Evolutionary conservation across 805 yeast genomes (phyloP), one percentile per base, ranked within the genome.

Genomic region (Blastobotrys chiropterorum): DNA sequence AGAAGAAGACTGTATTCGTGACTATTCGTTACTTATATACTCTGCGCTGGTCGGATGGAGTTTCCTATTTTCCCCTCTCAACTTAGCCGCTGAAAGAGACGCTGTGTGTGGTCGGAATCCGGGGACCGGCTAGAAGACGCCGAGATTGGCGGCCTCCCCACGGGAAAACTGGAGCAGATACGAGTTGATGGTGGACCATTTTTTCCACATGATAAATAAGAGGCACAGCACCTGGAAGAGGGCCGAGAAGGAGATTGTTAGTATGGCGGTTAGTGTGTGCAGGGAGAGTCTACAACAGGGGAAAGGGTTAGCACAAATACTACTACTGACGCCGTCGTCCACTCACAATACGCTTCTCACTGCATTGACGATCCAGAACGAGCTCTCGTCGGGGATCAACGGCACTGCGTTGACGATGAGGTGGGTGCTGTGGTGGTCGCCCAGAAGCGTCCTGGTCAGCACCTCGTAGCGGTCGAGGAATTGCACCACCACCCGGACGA

Each of bases 161-260:
- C 17, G 47, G 16, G 21, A 11, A 7, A 16, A 41, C 42, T 56
- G 53, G 15, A 20, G 38, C 34, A 53, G 17, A 38, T 50, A 59
- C 4, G 48, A 45, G 19, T 45, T 50, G 11, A 59, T 34, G 15
- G 44, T 31, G 26, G 44, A 46, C 62, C 62, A 59, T 43, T 57
- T 56, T 45, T 57, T 56, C 56, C 58, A 48, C 40, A 48, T 41
- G 16, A 58, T 49, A 34, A 53, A 53, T 4, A 51, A 15, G 16
- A 59, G 42, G 42, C 62, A 59, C 38, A 55, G 49, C 19, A 38
- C 26, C 44, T 59, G 61, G 51, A 59, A 59, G n/a, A 56, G 46
- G 3, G 56, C 59, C 5, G 60, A 59, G 44, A 56, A 57, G 14
- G 54, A 44, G 5, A 58, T 44, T 22, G 48, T 49, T 13, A 55